Conservation (phyloP, 495 filamentous ascomycete species). For the Aspergillus nidulans region DNA sequence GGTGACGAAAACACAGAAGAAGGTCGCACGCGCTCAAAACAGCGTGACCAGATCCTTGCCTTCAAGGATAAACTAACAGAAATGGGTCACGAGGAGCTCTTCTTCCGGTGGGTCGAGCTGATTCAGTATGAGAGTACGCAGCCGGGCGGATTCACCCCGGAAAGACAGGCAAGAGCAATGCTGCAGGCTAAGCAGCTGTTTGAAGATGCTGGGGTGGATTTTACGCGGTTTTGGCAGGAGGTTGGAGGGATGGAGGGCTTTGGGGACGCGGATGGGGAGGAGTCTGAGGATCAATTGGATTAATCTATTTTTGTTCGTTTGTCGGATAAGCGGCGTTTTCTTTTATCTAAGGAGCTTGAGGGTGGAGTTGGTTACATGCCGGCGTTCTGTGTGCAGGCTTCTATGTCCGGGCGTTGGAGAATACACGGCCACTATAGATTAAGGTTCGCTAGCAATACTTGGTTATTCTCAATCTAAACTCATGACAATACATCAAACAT, state of each 20-base stretch:
- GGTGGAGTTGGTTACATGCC: neutral
- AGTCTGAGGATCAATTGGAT: conserved; percentile 6
- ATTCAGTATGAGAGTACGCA: conserved; percentile 74
- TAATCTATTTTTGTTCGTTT: neutral
- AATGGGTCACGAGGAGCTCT: conserved; percentile 76
- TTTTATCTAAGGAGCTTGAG: neutral
- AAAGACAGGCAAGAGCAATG: conserved; percentile 62
- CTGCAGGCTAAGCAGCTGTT: conserved; percentile 66
- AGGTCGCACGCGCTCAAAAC: conserved; percentile 38
- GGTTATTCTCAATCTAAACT: neutral
- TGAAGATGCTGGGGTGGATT: conserved; percentile 63
- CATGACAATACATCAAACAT: neutral
- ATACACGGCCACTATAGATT: conserved; percentile 4
- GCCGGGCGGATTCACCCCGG: conserved; percentile 66
- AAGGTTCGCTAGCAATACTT: neutral
- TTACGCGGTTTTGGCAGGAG: conserved; percentile 68
- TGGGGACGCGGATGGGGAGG: neutral
- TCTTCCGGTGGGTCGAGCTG: conserved; percentile 82
- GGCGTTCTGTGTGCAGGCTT: conserved; percentile 3
- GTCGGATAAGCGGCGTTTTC: neutral
- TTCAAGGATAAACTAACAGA: conserved; percentile 67
- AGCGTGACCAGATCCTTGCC: conserved; percentile 58
- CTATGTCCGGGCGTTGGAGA: neutral
- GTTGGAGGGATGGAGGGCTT: conserved; percentile 63
- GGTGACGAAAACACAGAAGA: conserved; percentile 50